Evolutionary conservation across 352 stramenopile species (phyloP).

Genomic region (Globisporangium perplexum): DNA sequence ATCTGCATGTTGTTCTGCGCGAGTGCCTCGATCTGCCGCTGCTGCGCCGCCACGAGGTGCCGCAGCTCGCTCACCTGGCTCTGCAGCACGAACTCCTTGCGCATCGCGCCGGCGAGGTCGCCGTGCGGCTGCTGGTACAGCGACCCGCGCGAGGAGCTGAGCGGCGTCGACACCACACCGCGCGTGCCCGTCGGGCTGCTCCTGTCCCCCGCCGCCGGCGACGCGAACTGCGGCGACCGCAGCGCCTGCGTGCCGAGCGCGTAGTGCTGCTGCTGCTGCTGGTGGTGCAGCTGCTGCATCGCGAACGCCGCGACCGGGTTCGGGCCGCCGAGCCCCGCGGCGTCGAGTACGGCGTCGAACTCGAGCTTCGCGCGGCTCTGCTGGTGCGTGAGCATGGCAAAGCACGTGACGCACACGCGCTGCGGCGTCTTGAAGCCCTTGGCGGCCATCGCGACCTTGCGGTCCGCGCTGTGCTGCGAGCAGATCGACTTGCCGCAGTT

Average conservation of each 20-base stretch:
- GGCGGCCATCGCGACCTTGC: slow-evolving; percentile 62
- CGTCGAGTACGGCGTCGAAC: slow-evolving; percentile 22
- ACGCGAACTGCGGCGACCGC: slow-evolving; percentile 7
- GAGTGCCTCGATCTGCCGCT: slow-evolving; percentile 72
- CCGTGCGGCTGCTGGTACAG: slow-evolving; percentile 1
- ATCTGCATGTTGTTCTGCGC: slow-evolving; percentile 71
- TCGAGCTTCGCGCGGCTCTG: slow-evolving; percentile 22
- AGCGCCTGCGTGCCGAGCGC: slow-evolving; percentile 6
- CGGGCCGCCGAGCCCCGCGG: slow-evolving; percentile 13
- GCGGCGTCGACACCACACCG: slow-evolving; percentile 2
- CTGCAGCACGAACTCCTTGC: slow-evolving; percentile 10
- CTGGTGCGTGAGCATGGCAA: slow-evolving; percentile 54
- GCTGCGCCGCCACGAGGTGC: slow-evolving; percentile 40
- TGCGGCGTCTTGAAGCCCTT: slow-evolving; percentile 78
- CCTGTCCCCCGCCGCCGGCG: neutral
- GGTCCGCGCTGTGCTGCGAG: slow-evolving; percentile 74
- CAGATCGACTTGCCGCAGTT: slow-evolving; percentile 84
- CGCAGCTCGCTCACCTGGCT: slow-evolving; percentile 50
- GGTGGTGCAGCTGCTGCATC: slow-evolving; percentile 20
- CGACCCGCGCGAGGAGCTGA: slow-evolving; percentile 1
- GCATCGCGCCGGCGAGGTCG: neutral
- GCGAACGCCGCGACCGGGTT: slow-evolving; percentile 24
- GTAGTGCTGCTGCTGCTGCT: slow-evolving; percentile 19
- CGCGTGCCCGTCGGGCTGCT: slow-evolving; percentile 11
- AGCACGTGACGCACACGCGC: slow-evolving; percentile 75